Conservation (phyloP, 2,329 filamentous ascomycete genomes). For the Cladosporium phlei region DNA sequence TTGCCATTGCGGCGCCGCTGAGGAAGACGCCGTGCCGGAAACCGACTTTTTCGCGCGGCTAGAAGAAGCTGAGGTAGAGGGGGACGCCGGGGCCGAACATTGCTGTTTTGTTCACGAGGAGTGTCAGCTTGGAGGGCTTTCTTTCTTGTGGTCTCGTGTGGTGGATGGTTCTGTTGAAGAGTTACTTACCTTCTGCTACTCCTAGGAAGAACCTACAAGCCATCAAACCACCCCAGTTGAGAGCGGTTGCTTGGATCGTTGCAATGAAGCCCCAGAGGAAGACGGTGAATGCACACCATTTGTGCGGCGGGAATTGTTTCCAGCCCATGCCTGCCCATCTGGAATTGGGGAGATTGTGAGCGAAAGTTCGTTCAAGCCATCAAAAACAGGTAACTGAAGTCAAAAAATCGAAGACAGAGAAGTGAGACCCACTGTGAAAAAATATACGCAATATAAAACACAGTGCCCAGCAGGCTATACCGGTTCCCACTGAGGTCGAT, state of each 20-base stretch:
- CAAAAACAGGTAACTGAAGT: neutral
- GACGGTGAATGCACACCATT: slow-evolving; percentile 41
- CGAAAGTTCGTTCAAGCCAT: neutral
- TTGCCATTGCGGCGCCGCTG: slow-evolving; percentile 62
- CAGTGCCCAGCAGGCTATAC: slow-evolving; percentile 49
- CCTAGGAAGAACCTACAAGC: slow-evolving; percentile 47
- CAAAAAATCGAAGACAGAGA: slow-evolving; percentile 30
- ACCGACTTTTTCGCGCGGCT: slow-evolving; percentile 53
- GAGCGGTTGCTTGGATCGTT: slow-evolving; percentile 42
- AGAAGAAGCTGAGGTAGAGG: slow-evolving; percentile 62
- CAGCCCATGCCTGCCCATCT: slow-evolving; percentile 55
- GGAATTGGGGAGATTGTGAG: slow-evolving; percentile 34
- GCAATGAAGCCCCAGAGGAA: slow-evolving; percentile 45
- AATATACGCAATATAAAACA: slow-evolving; percentile 51
- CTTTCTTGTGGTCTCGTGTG: too few species aligned
- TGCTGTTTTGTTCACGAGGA: too few species aligned
- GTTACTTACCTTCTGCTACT: slow-evolving; percentile 29
- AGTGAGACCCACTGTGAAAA: slow-evolving; percentile 33
- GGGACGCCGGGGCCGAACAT: slow-evolving; percentile 48
- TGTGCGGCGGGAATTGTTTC: slow-evolving; percentile 32
- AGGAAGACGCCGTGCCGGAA: slow-evolving; percentile 53
- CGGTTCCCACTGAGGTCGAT: slow-evolving; percentile 43
- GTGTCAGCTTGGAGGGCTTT: too few species aligned
- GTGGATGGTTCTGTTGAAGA: too few species aligned
- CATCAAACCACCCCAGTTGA: slow-evolving; percentile 46